Evolutionary conservation across 2,329 filamentous ascomycete genomes (phyloP), one percentile per base, ranked within the genome.

Genomic region (Chrysoporthe austroafricana): DNA sequence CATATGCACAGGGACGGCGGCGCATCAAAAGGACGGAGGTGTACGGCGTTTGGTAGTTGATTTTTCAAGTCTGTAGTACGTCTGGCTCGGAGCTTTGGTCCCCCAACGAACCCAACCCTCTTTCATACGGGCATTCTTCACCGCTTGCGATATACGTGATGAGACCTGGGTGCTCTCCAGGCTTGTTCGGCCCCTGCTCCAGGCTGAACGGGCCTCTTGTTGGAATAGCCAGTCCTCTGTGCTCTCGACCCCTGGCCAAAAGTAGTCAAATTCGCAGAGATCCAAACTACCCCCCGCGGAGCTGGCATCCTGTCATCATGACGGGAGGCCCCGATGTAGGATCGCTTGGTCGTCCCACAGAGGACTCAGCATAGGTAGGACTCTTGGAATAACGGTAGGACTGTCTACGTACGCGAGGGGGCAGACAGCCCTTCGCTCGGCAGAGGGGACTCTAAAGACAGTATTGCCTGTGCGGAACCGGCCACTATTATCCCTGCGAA

Each of bases 11-110:
- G 48, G 50, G 32, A 54, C 54, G 46, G 65, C 50, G 65, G 65
- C 65, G 60, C 61, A 63, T 63, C 18, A 63, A 60, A 67, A 32
- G 64, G 14, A 14, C 26, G 54, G 32, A 59, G 62, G 42, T n/a
- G 18, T 44, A 39, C 52, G 68, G 62, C 67, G 67, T 69, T 66
- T 66, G 43, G 42, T 57, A 68, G 56, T 32, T 57, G 18, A 32
- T 32, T 54, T 32, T 54, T 26, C 26, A 26, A 26, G 26, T 26
- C 26, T 26, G 39, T 57, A 57, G 34, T 39, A 18, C 39, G 7
- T 36, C 34, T 6, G 16, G 18, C 32, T 39, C 9, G 21, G 50
- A 39, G 32, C 11, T 34, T 18, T 42, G 7, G 6, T 7, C 34
- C 13, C 54, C 43, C 14, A 13, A n/a, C 2, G 5, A 3, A 9